Evolutionary conservation across 345 rosid genomes (phyloP).

Genomic region (Aethionema arabicum): DNA sequence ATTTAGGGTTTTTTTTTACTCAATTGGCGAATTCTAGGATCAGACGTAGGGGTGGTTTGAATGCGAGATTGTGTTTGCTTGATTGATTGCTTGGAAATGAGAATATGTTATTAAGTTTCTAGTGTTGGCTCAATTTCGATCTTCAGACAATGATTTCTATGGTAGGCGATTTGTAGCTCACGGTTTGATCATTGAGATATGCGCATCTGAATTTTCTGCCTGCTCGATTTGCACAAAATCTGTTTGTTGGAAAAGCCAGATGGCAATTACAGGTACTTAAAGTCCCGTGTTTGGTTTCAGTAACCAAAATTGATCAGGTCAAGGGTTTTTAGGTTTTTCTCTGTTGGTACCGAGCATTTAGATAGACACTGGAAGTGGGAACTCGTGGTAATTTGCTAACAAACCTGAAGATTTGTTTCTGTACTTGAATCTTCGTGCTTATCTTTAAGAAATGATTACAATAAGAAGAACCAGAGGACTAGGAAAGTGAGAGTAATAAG

Average conservation of each 20-base stretch:
- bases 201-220: slow-evolving; percentile 3
- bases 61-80: slow-evolving; percentile 8
- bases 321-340: slow-evolving; percentile 6
- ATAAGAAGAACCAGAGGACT: background rate
- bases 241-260: background rate
- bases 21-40: background rate
- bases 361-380: background rate
- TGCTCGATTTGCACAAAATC: slow-evolving; percentile 7
- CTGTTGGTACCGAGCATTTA: background rate
- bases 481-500: background rate
- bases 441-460: slow-evolving; percentile 7
- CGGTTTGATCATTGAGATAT: background rate
- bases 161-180: slow-evolving; percentile 23
- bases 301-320: background rate
- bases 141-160: background rate
- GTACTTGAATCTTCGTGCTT: slow-evolving; percentile 9
- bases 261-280: background rate
- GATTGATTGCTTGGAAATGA: slow-evolving; percentile 21
- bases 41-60: background rate
- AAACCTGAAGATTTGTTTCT: slow-evolving; percentile 8
- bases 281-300: background rate
- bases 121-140: background rate
- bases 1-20: background rate
- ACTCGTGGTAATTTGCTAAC: background rate
- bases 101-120: slow-evolving; percentile 17